Evolutionary conservation across 1,139 yeast species (phyloP).

Genomic region (Hansenula anomala): DNA sequence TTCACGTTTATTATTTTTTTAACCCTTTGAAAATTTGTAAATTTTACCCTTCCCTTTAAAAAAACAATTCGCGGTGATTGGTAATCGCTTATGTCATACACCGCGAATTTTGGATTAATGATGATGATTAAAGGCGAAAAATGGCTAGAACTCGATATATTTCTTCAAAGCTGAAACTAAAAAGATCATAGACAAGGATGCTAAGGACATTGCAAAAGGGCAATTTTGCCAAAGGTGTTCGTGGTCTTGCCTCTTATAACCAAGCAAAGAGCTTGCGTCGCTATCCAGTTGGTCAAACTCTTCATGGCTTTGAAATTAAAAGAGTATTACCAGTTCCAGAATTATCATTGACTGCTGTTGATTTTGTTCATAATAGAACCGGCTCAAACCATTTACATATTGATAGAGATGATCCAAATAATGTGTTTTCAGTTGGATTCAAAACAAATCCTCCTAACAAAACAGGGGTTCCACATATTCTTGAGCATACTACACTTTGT

Average conservation of each 20-base stretch:
- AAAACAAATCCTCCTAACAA: slow-evolving; percentile 92
- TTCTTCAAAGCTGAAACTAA: too few species aligned
- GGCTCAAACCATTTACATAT: slow-evolving; percentile 84
- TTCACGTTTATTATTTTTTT: too few species aligned
- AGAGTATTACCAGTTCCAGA: slow-evolving; percentile 74
- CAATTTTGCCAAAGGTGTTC: not conserved
- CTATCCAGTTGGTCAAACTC: slow-evolving; percentile 58
- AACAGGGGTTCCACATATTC: slow-evolving; percentile 93
- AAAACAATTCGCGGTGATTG: not conserved
- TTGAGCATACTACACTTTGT: slow-evolving; percentile 93
- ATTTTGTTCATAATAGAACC: slow-evolving; percentile 58
- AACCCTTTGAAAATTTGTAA: not conserved
- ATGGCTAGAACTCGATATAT: not conserved
- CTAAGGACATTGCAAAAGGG: slow-evolving; percentile 1
- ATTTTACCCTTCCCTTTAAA: not conserved
- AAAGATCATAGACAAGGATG: too few species aligned
- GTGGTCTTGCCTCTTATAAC: slow-evolving; percentile 21
- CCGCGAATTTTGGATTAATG: too few species aligned
- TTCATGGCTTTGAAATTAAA: slow-evolving; percentile 62
- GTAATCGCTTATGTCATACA: too few species aligned
- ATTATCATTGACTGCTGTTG: slow-evolving; percentile 74
- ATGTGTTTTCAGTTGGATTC: slow-evolving; percentile 86
- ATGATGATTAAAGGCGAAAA: too few species aligned
- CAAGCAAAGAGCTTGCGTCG: slow-evolving; percentile 30
- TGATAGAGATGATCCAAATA: slow-evolving; percentile 75